These are phyloP conservation scores for Cutaneotrichosporon arboriforme DNA, from an alignment of 1,284 basidiomycete species.

Conservation along the genomic window DNA sequence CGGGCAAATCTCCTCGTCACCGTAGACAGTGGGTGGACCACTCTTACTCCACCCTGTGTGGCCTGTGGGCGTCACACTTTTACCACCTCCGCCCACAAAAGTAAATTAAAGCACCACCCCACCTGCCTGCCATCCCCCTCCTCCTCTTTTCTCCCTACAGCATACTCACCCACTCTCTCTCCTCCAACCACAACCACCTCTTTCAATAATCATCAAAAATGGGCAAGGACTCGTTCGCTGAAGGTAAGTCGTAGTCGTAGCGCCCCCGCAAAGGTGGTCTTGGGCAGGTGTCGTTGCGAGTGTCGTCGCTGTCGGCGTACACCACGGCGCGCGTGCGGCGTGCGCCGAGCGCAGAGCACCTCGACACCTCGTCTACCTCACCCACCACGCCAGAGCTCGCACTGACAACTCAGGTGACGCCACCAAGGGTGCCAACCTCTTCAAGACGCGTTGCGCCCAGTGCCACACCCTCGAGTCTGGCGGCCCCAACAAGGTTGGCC, in stretches of 20 bases:
- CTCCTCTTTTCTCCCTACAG: conserved; percentile 1
- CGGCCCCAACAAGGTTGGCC: conserved; percentile 68
- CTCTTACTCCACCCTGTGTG: background rate
- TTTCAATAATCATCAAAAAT: conserved; percentile 8
- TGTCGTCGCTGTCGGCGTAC: too few relatives aligned
- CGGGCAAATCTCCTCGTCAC: background rate
- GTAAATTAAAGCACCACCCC: background rate
- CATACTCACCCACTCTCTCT: background rate
- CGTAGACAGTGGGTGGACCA: background rate
- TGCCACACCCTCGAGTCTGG: conserved; percentile 88
- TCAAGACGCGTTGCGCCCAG: conserved; percentile 84
- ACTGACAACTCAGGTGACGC: conserved; percentile 64
- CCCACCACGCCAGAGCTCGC: too few relatives aligned
- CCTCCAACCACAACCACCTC: background rate
- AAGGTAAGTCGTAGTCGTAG: conserved; percentile 9
- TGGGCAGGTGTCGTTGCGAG: too few relatives aligned
- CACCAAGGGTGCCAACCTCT: conserved; percentile 75
- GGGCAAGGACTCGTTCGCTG: conserved; percentile 17
- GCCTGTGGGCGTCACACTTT: background rate
- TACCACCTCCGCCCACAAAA: background rate
- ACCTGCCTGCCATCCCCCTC: too few relatives aligned
- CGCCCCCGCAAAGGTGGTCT: too few relatives aligned
- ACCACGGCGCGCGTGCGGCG: too few relatives aligned
- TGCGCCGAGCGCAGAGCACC: too few relatives aligned
- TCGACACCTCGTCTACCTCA: too few relatives aligned